Percentiles rank a stretch among this genome's conserved stretches.
Evolutionary conservation across 2,329 filamentous ascomycete genomes (phyloP).

Genomic region (Colletotrichum destructivum): DNA sequence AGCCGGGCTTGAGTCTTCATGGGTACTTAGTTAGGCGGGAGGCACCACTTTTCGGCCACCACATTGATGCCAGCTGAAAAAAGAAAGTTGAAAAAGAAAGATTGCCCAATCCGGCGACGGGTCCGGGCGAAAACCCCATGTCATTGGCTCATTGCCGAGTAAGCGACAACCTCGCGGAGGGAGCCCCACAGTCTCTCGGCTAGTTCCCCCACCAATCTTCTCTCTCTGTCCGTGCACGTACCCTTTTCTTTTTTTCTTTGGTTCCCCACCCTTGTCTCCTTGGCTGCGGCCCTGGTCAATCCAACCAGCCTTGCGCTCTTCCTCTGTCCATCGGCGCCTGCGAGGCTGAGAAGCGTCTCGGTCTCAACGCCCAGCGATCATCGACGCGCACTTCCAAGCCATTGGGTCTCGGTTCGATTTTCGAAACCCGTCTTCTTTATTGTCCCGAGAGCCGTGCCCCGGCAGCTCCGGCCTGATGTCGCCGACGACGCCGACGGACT

Average conservation of each 20-base stretch:
- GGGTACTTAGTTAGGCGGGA: background rate
- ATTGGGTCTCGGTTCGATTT: slow-evolving; percentile 10
- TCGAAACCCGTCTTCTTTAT: background rate
- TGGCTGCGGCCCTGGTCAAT: background rate
- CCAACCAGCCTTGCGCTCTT: slow-evolving; percentile 8
- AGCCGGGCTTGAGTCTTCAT: background rate
- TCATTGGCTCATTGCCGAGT: background rate
- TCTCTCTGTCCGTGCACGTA: slow-evolving; percentile 38
- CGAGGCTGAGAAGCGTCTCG: slow-evolving; percentile 36
- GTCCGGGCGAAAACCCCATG: slow-evolving; percentile 14
- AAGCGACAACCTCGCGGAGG: background rate
- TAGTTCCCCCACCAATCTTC: slow-evolving; percentile 28
- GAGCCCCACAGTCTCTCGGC: background rate
- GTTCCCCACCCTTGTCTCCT: background rate
- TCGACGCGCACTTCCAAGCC: background rate
- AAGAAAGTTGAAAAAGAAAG: background rate
- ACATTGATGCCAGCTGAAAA: background rate
- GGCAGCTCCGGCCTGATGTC: slow-evolving; percentile 31
- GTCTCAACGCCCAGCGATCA: slow-evolving; percentile 9
- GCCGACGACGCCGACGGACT: slow-evolving; percentile 41
- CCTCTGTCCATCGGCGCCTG: slow-evolving; percentile 26
- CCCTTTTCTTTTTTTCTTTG: slow-evolving; percentile 12
- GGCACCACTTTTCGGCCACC: slow-evolving; percentile 33
- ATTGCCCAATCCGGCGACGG: slow-evolving; percentile 18
- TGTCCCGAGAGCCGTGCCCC: background rate